Evolutionary conservation across 495 filamentous ascomycete species (phyloP).

Genomic region (Cercophora sp.): DNA sequence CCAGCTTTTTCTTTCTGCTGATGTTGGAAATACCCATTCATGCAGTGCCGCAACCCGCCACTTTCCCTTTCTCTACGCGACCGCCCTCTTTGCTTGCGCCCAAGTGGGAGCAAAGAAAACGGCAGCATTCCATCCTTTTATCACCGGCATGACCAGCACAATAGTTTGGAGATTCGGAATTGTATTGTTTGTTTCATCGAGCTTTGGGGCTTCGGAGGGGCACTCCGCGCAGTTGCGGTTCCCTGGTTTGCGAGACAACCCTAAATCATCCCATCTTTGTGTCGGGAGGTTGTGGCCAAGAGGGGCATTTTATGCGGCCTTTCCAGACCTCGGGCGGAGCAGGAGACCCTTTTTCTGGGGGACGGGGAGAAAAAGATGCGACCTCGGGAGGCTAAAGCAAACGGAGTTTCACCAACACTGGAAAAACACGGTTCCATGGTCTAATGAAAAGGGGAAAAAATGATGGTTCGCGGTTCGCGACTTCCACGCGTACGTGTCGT

Average conservation of each 20-base stretch:
- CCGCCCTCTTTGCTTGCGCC: too few relatives aligned
- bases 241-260: constrained; percentile 5
- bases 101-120: too few relatives aligned
- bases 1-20: too few relatives aligned
- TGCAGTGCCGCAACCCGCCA: too few relatives aligned
- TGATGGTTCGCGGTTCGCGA: constrained; percentile 5
- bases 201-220: neutral
- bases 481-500: constrained; percentile 7
- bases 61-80: too few relatives aligned
- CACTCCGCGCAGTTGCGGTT: constrained; percentile 4
- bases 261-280: constrained; percentile 9
- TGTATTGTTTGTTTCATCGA: constrained; percentile 9
- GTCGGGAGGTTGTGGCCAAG: constrained; percentile 9
- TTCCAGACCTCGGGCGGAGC: neutral
- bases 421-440: too few relatives aligned
- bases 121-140: neutral
- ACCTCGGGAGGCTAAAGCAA: constrained; percentile 7
- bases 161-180: too few relatives aligned
- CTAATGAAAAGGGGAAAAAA: neutral
- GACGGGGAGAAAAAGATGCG: neutral
- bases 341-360: neutral
- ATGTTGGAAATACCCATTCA: too few relatives aligned
- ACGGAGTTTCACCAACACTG: constrained; percentile 4
- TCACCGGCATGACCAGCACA: too few relatives aligned
- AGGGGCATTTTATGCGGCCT: neutral